phyloP scores from a whole-genome alignment of 208 protist species.

The Wallacemonas rigidus region DNA sequence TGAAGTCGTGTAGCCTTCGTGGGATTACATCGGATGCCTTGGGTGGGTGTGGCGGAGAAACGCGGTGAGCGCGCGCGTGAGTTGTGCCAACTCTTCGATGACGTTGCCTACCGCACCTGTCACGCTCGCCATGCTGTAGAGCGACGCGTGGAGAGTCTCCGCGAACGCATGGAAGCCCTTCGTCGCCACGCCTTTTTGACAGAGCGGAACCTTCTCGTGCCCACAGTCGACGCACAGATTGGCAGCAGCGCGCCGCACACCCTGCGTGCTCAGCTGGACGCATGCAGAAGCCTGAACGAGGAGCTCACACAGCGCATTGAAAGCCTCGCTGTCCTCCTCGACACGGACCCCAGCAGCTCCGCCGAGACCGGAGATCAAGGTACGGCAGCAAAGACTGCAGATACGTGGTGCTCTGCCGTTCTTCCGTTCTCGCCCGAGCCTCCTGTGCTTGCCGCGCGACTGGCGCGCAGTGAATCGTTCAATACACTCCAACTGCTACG shows the following conservation, averaged over 20 bases:
- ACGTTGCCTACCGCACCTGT: not conserved
- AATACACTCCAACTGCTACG: not conserved
- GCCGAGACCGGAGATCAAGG: no score
- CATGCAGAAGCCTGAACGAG: not conserved
- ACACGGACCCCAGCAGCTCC: not conserved
- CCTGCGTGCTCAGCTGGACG: not conserved
- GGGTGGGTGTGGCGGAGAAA: not conserved
- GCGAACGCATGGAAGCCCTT: not conserved
- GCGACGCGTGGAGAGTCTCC: not conserved
- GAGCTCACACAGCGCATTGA: constrained; percentile 13
- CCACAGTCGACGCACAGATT: not conserved
- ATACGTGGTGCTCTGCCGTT: not conserved
- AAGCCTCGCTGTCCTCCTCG: not conserved
- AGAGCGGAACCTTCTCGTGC: not conserved
- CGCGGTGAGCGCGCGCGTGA: constrained; percentile 2
- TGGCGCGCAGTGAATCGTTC: constrained; percentile 12
- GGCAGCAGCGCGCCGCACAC: not conserved
- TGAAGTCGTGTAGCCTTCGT: no score
- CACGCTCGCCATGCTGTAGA: not conserved
- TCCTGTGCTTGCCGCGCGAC: not conserved
- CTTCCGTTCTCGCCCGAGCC: not conserved
- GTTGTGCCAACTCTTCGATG: not conserved
- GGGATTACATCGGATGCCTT: not conserved
- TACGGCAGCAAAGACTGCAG: not conserved
- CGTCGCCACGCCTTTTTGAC: not conserved